A percentile compares a stretch with the other conserved stretches of the same genome.
Conservation (phyloP, 768 basidiomycete genomes). For the Macrocybe gigantea region DNA sequence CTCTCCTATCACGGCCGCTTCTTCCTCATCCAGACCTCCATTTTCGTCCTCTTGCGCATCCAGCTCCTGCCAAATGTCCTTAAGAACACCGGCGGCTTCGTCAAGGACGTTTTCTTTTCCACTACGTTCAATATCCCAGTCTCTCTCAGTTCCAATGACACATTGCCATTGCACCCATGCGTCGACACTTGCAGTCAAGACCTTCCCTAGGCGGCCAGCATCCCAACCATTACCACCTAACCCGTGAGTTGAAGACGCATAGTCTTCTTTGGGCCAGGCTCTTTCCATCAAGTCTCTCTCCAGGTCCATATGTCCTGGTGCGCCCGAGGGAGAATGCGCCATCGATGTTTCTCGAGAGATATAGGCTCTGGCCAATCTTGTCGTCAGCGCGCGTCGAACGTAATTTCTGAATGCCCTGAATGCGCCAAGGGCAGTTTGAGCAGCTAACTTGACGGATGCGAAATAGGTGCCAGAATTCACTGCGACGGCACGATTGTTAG, state of each 20-base stretch:
- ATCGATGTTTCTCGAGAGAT: conserved; percentile 48
- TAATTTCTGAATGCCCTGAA: conserved; percentile 57
- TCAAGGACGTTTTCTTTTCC: conserved; percentile 55
- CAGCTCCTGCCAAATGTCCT: conserved; percentile 69
- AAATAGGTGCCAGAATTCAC: neutral
- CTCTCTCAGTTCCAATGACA: conserved; percentile 20
- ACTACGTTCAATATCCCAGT: conserved; percentile 21
- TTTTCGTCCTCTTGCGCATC: conserved; percentile 54
- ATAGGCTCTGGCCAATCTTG: conserved; percentile 61
- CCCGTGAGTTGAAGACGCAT: conserved; percentile 19
- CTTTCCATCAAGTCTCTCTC: conserved; percentile 63
- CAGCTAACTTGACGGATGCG: conserved; percentile 17
- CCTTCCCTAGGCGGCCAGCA: conserved; percentile 47
- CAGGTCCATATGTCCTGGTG: conserved; percentile 52
- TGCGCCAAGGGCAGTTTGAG: conserved; percentile 50
- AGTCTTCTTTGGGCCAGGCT: conserved; percentile 68
- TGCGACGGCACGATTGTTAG: conserved; percentile 5
- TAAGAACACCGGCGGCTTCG: conserved; percentile 64
- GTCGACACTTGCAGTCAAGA: conserved; percentile 47
- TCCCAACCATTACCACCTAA: conserved; percentile 53
- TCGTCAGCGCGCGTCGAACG: conserved; percentile 54
- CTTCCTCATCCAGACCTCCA: conserved; percentile 54
- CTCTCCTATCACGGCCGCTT: conserved; percentile 58
- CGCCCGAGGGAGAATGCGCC: conserved; percentile 54
- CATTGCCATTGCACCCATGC: conserved; percentile 49